Conservation (phyloP, 2,329 filamentous ascomycete genomes). For the Diaporthe sp. region DNA sequence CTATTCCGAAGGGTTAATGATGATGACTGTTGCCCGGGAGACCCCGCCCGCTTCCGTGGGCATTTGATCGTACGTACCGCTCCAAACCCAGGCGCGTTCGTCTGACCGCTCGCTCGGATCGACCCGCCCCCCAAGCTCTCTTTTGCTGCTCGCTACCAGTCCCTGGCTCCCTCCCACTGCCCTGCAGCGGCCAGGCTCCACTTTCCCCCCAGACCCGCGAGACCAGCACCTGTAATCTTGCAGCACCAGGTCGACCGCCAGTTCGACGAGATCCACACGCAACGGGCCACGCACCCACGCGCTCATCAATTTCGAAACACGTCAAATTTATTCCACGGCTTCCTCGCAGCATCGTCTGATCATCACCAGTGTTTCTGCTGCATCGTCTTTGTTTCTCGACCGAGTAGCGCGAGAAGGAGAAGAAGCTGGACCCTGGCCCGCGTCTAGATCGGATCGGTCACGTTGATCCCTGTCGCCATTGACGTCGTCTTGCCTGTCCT, state of each 20-base stretch:
- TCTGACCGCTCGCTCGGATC: constrained; percentile 32
- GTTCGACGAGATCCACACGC: constrained; percentile 24
- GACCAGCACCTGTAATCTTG: constrained; percentile 29
- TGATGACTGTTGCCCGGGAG: too few relatives aligned
- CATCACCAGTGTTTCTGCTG: constrained; percentile 6
- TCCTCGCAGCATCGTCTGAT: neutral
- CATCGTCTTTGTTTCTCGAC: neutral
- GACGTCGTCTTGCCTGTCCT: constrained; percentile 10
- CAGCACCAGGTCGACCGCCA: constrained; percentile 23
- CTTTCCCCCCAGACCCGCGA: neutral
- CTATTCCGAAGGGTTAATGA: too few relatives aligned
- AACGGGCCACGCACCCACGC: constrained; percentile 17
- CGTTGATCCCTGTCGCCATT: constrained; percentile 14
- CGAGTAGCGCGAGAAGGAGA: neutral
- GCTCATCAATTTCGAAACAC: constrained; percentile 31
- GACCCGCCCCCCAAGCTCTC: neutral
- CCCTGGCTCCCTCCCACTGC: constrained; percentile 17
- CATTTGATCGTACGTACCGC: too few relatives aligned
- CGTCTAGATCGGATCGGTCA: neutral
- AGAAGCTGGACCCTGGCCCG: constrained; percentile 17
- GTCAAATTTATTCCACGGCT: constrained; percentile 11
- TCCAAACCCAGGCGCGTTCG: neutral
- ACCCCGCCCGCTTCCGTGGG: too few relatives aligned
- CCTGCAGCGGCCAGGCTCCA: constrained; percentile 9
- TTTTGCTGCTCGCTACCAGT: neutral